These are phyloP conservation scores for Scytalidium lignicola DNA, from an alignment of 2,329 filamentous ascomycete genomes.

Conservation along the genomic window DNA sequence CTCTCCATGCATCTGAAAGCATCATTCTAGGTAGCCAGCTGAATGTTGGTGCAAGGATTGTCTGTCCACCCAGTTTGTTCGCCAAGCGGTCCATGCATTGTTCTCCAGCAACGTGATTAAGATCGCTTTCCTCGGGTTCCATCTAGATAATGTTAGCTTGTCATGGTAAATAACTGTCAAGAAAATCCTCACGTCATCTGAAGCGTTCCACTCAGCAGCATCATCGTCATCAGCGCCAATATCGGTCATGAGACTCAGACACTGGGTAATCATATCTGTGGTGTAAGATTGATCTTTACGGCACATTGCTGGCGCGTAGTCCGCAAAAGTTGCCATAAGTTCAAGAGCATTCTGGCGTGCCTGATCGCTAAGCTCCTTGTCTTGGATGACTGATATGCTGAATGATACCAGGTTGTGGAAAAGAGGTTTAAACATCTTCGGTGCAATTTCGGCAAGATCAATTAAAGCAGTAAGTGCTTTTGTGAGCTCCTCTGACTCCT, in stretches of 20 bases:
- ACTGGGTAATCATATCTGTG: conserved; percentile 96
- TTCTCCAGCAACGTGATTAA: conserved; percentile 95
- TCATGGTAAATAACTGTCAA: conserved; percentile 15
- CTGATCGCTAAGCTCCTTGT: conserved; percentile 88
- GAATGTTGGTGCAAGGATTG: conserved; percentile 90
- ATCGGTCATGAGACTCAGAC: conserved; percentile 95
- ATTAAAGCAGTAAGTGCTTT: conserved; percentile 88
- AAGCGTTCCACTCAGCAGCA: conserved; percentile 85
- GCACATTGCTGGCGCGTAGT: conserved; percentile 91
- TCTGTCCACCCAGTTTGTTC: conserved; percentile 92
- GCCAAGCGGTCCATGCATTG: conserved; percentile 97
- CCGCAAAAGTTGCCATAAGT: conserved; percentile 96
- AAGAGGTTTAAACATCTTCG: conserved; percentile 95
- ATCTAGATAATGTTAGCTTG: conserved; percentile 48
- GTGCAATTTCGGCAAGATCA: conserved; percentile 87
- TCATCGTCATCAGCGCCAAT: conserved; percentile 93
- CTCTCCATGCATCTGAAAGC: conserved; percentile 88
- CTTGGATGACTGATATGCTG: conserved; percentile 86
- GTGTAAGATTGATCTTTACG: conserved; percentile 90
- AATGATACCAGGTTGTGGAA: conserved; percentile 92
- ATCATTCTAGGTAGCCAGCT: conserved; percentile 98
- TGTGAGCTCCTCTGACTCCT: conserved; percentile 86
- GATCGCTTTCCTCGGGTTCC: conserved; percentile 91
- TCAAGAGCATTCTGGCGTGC: conserved; percentile 93
- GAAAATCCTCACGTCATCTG: conserved; percentile 73